Conservation (phyloP, 306 rosid species). For the Quercus alba region DNA sequence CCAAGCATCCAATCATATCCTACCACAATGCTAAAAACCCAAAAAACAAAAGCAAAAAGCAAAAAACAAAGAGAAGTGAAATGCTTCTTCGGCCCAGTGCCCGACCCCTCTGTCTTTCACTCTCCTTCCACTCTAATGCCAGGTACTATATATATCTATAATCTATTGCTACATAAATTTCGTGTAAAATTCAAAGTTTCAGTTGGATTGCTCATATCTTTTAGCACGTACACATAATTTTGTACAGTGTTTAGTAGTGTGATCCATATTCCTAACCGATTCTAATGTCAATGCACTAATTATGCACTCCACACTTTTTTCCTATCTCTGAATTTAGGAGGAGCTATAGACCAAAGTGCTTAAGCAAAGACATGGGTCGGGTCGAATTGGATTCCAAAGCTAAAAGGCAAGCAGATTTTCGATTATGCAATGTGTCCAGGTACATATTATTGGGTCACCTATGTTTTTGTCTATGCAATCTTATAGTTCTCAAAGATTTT, state of each 20-base stretch:
- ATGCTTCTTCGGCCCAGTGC: constrained; percentile 18
- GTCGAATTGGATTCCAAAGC: constrained; percentile 28
- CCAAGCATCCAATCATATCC: neutral
- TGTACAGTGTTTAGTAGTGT: no score
- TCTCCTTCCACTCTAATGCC: neutral
- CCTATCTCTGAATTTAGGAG: constrained; percentile 12
- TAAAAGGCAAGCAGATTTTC: constrained; percentile 52
- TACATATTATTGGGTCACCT: neutral
- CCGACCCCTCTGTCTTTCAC: neutral
- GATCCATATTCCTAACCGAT: no score
- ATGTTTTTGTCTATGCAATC: neutral
- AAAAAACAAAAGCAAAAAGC: neutral
- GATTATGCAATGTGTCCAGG: constrained; percentile 72
- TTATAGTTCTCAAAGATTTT: neutral
- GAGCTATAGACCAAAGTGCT: constrained; percentile 27
- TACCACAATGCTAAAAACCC: neutral
- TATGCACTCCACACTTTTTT: no score
- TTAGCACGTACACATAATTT: neutral
- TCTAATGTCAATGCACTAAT: no score
- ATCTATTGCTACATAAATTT: neutral
- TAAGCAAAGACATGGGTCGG: constrained; percentile 36
- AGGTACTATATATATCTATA: neutral
- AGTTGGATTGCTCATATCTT: no score
- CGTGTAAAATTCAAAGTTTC: neutral
- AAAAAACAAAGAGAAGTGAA: no score